Percentiles rank a stretch among this genome's conserved stretches.
phyloP scores from a whole-genome alignment of 768 basidiomycete genomes.

The Termitomyces sp. region DNA sequence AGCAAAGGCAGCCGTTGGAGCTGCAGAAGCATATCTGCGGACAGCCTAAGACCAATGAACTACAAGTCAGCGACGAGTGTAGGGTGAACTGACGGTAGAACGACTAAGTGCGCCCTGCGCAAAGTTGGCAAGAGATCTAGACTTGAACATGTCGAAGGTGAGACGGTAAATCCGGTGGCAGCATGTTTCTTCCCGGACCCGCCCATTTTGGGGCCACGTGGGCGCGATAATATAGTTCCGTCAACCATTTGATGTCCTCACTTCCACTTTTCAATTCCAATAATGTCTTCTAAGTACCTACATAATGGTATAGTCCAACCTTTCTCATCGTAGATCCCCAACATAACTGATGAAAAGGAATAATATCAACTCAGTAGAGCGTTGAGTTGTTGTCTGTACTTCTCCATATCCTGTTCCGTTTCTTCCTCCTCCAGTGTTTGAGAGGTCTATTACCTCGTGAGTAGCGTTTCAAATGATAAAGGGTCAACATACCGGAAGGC shows the following conservation, averaged over 20 bases:
- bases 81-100: constrained; percentile 40
- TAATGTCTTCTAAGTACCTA: background rate
- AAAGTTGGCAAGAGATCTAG: constrained; percentile 52
- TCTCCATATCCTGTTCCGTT: constrained; percentile 84
- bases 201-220: constrained; percentile 13
- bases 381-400: constrained; percentile 85
- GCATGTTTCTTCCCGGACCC: constrained; percentile 17
- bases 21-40: constrained; percentile 65
- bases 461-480: constrained; percentile 4
- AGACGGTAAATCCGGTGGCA: constrained; percentile 12
- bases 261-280: background rate
- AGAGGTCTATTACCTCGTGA: constrained; percentile 40
- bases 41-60: constrained; percentile 15
- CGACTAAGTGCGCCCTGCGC: constrained; percentile 49
- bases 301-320: background rate
- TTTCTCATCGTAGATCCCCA: background rate
- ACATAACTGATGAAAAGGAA: background rate
- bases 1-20: constrained; percentile 87
- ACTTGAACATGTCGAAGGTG: constrained; percentile 48
- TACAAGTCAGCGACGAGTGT: background rate
- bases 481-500: constrained; percentile 63
- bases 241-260: background rate
- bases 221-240: constrained; percentile 10
- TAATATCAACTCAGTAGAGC: constrained; percentile 68
- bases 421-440: constrained; percentile 74